Base-by-base conservation (phyloP, 2,329 filamentous ascomycete genomes). In the Albifimbria verrucaria region DNA sequence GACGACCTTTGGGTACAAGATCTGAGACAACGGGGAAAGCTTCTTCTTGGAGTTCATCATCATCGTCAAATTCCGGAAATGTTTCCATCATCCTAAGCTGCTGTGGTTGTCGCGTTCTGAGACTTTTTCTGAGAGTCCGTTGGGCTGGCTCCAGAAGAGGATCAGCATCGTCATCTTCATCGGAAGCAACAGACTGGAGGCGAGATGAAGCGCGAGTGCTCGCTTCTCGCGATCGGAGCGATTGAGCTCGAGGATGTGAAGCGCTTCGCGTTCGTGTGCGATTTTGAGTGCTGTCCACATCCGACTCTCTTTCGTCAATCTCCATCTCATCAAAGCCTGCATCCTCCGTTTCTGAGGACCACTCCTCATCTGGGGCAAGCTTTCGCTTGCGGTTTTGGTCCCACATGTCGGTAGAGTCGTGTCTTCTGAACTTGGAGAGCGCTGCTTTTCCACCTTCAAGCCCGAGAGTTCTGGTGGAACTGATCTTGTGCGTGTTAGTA, bases 21-120 rank as follows among this genome's bases (percentile, higher is more conserved):
- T 76, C 73, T 3, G 74, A 76, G 7, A 68, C 60, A 23, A 76
- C 64, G 2, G 72, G 61, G 28, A 72, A 71, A 28, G 70, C 65
- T 10, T 61, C 68, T 36, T 74, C 70, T 3, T 68, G 65, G 17
- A 55, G 47, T 15, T 54, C 48, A 17, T 61, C 53, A 17, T 57
- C 28, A 12, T 62, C 63, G 24, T 57, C 58, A n/a, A n/a, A n/a
- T n/a, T n/a, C n/a, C n/a, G n/a, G n/a, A n/a, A n/a, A n/a, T n/a
- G n/a, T n/a, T n/a, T n/a, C n/a, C n/a, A n/a, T n/a, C n/a, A n/a
- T n/a, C n/a, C n/a, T n/a, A n/a, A n/a, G n/a, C n/a, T n/a, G n/a
- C n/a, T n/a, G n/a, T n/a, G n/a, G n/a, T n/a, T n/a, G n/a, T n/a
- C n/a, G n/a, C n/a, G n/a, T n/a, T n/a, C n/a, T n/a, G n/a, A n/a